Evolutionary conservation across 2,329 filamentous ascomycete species (phyloP).

Genomic region (Achaetomium macrosporum): DNA sequence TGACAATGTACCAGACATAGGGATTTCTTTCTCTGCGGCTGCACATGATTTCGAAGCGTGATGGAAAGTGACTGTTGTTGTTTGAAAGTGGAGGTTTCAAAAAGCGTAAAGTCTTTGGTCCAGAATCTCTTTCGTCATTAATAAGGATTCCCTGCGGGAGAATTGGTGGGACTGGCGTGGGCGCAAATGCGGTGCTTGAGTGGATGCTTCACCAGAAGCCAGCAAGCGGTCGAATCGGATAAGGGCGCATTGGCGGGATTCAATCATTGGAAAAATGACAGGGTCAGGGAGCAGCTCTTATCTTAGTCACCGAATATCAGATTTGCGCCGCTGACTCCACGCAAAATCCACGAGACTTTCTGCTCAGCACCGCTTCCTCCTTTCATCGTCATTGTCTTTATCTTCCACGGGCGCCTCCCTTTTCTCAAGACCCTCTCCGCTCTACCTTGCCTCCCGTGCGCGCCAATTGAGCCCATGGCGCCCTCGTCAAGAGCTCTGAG

Average conservation of each 20-base stretch:
- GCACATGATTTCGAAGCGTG: background rate
- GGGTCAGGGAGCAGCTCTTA: constrained; percentile 7
- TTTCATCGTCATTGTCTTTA: background rate
- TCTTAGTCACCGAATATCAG: constrained; percentile 18
- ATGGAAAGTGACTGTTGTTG: constrained; percentile 11
- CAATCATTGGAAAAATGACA: background rate
- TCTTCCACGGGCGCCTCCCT: background rate
- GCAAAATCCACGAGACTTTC: constrained; percentile 12
- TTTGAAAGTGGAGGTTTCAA: constrained; percentile 3
- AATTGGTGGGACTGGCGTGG: constrained; percentile 11
- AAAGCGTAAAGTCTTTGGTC: background rate
- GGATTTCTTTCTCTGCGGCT: too few relatives aligned
- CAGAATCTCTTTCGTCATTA: constrained; percentile 16
- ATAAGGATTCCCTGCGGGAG: constrained; percentile 1
- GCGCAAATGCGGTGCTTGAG: constrained; percentile 3
- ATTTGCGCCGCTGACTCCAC: constrained; percentile 12
- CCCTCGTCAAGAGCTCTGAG: constrained; percentile 30
- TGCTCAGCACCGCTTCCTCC: background rate
- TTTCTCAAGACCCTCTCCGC: background rate
- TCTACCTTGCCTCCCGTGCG: constrained; percentile 6
- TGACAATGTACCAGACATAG: too few relatives aligned
- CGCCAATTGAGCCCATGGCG: constrained; percentile 26
- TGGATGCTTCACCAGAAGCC: constrained; percentile 2
- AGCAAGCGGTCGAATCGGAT: constrained; percentile 19
- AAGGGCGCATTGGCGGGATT: constrained; percentile 12